Conservation (phyloP, 108 stramenopile genomes). For the Skeletonema marinoi region DNA sequence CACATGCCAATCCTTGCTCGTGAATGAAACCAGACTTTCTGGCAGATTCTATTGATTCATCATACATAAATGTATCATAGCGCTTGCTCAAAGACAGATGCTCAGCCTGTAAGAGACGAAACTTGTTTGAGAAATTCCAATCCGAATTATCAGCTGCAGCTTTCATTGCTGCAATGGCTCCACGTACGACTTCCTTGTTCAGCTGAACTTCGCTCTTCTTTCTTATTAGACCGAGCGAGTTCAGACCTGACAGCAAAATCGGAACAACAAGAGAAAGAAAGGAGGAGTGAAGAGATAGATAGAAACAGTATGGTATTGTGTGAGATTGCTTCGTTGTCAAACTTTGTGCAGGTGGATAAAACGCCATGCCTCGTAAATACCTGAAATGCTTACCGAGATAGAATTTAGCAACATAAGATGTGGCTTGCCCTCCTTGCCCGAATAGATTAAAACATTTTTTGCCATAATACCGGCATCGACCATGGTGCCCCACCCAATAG, state of each 20-base stretch:
- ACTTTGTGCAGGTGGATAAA: not conserved
- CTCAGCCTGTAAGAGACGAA: too few relatives aligned
- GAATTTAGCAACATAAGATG: too few relatives aligned
- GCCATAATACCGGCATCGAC: not conserved
- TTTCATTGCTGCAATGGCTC: not conserved
- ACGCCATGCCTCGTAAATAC: not conserved
- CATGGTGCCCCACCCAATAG: slow-evolving; percentile 14
- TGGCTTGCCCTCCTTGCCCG: too few relatives aligned
- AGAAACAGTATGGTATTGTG: too few relatives aligned
- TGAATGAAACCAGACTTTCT: not conserved
- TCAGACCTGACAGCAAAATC: too few relatives aligned
- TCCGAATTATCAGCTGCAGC: not conserved
- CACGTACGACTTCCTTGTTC: not conserved
- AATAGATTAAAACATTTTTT: not conserved
- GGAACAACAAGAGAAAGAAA: too few relatives aligned
- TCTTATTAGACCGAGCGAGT: not conserved
- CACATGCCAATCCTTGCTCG: not conserved
- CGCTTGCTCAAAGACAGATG: not conserved
- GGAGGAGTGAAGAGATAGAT: too few relatives aligned
- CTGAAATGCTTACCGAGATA: too few relatives aligned
- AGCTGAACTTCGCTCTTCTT: too few relatives aligned
- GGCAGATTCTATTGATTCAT: slow-evolving; percentile 8
- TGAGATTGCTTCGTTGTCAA: too few relatives aligned
- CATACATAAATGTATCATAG: slow-evolving; percentile 9
- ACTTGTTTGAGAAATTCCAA: slow-evolving; percentile 25